Percentiles rank a stretch among this genome's conserved stretches.
phyloP scores from a whole-genome alignment of 768 basidiomycete species.

The Hericium coralloides region DNA sequence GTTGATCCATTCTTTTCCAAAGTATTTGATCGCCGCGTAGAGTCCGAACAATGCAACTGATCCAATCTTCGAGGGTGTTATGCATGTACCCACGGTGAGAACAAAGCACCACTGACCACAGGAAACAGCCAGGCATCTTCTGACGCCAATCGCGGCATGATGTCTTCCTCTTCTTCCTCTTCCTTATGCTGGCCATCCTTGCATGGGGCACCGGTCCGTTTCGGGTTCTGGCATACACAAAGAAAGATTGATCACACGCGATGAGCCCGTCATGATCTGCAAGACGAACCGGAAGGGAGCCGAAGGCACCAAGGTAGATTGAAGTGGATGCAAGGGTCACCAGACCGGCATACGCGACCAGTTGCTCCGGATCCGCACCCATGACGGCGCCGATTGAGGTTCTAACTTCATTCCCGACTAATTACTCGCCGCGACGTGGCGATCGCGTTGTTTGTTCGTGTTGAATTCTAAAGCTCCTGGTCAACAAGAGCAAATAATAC shows the following conservation, averaged over 20 bases:
- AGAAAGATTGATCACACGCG: neutral
- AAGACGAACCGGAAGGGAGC: conserved; percentile 53
- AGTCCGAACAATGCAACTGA: conserved; percentile 60
- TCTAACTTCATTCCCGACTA: too few species aligned
- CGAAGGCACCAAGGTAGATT: conserved; percentile 62
- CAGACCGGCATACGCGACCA: conserved; percentile 54
- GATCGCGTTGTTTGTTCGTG: conserved; percentile 8
- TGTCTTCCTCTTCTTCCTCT: conserved; percentile 48
- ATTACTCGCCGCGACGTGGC: neutral
- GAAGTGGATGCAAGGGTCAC: conserved; percentile 54
- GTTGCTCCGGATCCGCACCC: too few species aligned
- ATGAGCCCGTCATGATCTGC: conserved; percentile 4
- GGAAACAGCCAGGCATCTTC: conserved; percentile 72
- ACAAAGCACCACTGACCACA: conserved; percentile 37
- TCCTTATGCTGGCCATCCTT: conserved; percentile 33
- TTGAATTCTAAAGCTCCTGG: conserved; percentile 14
- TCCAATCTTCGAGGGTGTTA: conserved; percentile 40
- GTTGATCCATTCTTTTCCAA: conserved; percentile 80
- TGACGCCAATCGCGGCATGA: conserved; percentile 51
- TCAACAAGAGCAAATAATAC: conserved; percentile 14
- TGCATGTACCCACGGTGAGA: too few species aligned
- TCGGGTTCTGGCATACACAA: conserved; percentile 11
- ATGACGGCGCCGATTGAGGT: too few species aligned
- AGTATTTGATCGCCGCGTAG: conserved; percentile 62
- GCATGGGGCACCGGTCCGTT: conserved; percentile 6